These are phyloP conservation scores for Kickxella alabastrina DNA, from an alignment of 192 early-diverging fungal species.

Conservation along the genomic window DNA sequence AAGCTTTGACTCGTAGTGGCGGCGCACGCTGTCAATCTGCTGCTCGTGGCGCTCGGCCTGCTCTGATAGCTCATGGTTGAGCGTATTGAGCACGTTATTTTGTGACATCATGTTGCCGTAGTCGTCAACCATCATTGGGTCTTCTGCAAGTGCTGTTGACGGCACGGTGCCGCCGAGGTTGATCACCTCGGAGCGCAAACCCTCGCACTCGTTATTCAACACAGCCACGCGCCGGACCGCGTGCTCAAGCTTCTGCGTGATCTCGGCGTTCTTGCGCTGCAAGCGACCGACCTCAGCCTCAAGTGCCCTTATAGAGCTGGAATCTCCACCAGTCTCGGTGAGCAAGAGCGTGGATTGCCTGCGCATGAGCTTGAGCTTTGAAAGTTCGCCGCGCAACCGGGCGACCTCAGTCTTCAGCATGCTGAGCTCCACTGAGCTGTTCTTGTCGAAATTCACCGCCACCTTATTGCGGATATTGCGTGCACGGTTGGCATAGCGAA, in stretches of 20 bases:
- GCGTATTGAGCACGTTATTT: conserved; percentile 36
- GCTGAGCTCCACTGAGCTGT: conserved; percentile 47
- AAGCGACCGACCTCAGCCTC: conserved; percentile 10
- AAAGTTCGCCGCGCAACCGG: conserved; percentile 45
- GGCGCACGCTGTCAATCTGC: conserved; percentile 45
- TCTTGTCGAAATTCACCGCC: conserved; percentile 63
- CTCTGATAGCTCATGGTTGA: conserved; percentile 44
- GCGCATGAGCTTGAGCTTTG: conserved; percentile 43
- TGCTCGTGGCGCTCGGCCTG: conserved; percentile 50
- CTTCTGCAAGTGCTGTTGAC: conserved; percentile 6
- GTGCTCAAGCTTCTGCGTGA: conserved; percentile 19
- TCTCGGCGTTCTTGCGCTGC: conserved; percentile 18
- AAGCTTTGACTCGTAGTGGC: conserved; percentile 41
- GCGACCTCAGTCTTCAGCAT: conserved; percentile 51
- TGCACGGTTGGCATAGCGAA: conserved; percentile 94
- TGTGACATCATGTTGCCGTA: conserved; percentile 28
- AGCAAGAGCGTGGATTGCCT: conserved; percentile 20
- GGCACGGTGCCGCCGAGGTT: conserved; percentile 27
- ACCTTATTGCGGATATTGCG: conserved; percentile 94
- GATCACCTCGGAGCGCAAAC: conserved; percentile 15
- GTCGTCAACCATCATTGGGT: conserved; percentile 12
- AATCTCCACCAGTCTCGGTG: background rate
- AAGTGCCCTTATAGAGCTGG: background rate
- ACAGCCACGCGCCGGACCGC: conserved; percentile 17
- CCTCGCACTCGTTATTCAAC: conserved; percentile 34